These are phyloP conservation scores for Crithidia fasciculata DNA, from an alignment of 208 protist genomes.

Conservation along the genomic window DNA sequence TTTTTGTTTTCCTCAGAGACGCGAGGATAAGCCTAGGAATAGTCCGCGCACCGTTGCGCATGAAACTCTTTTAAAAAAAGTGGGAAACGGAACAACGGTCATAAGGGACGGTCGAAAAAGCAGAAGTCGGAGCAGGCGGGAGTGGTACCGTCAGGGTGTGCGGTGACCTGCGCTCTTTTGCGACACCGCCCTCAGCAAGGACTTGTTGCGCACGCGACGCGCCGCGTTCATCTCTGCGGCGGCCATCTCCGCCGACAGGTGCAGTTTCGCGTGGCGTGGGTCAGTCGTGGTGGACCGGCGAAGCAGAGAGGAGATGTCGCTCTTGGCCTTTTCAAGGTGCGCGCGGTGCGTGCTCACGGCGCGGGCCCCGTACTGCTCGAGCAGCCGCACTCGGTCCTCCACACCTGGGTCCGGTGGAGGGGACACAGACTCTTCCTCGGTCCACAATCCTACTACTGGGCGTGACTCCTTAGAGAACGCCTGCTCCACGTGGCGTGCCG, in stretches of 20 bases:
- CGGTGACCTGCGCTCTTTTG: conserved; percentile 5
- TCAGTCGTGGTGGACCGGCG: conserved; percentile 3
- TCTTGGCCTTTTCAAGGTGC: conserved; percentile 31
- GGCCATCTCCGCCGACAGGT: conserved; percentile 10
- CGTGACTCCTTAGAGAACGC: conserved; percentile 17
- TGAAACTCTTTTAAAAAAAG: no score
- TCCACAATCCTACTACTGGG: conserved; percentile 31
- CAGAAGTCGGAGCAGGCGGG: not conserved
- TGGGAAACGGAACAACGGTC: not conserved
- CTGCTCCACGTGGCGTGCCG: conserved; percentile 24
- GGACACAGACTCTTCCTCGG: conserved; percentile 11
- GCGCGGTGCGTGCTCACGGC: conserved; percentile 30
- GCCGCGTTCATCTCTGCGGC: conserved; percentile 1
- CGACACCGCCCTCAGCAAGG: conserved; percentile 20
- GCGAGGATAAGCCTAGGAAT: no score
- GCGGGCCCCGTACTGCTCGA: conserved; percentile 28
- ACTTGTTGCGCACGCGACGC: conserved; percentile 24
- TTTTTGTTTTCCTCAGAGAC: no score
- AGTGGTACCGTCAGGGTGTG: conserved; percentile 1
- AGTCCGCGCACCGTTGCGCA: not conserved
- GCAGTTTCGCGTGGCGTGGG: not conserved
- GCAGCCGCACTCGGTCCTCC: conserved; percentile 7
- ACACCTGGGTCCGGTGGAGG: not conserved
- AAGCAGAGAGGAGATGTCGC: conserved; percentile 35
- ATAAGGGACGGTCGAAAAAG: not conserved